Evolutionary conservation across 2,329 filamentous ascomycete genomes (phyloP).

Genomic region (Aureobasidium sp.): DNA sequence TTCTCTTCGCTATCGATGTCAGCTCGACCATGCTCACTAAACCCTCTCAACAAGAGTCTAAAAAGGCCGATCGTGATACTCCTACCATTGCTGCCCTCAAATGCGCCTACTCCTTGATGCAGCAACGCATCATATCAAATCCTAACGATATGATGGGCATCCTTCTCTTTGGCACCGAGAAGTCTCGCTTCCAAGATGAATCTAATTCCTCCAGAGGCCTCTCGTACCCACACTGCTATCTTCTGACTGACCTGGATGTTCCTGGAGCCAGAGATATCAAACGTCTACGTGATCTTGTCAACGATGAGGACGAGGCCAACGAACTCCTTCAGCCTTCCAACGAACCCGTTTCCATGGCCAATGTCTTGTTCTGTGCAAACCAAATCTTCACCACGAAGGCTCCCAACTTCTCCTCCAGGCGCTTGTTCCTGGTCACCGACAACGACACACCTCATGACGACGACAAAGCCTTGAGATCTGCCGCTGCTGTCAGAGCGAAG

Average conservation of each 20-base stretch:
- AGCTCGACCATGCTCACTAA: conserved; percentile 74
- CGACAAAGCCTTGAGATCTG: conserved; percentile 63
- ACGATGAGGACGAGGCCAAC: conserved; percentile 65
- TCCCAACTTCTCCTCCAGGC: conserved; percentile 83
- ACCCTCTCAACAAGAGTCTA: conserved; percentile 56
- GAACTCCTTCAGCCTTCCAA: conserved; percentile 60
- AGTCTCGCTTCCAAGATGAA: conserved; percentile 68
- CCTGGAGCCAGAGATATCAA: conserved; percentile 84
- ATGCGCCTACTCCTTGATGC: conserved; percentile 91
- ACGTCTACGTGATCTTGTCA: conserved; percentile 62
- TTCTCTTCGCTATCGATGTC: conserved; percentile 91
- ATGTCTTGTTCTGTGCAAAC: conserved; percentile 88
- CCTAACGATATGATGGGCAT: conserved; percentile 97
- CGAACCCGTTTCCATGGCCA: conserved; percentile 70
- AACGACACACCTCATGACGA: conserved; percentile 75
- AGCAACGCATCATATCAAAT: conserved; percentile 95
- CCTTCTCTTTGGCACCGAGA: conserved; percentile 79
- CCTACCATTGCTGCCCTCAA: conserved; percentile 78
- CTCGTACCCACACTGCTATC: conserved; percentile 83
- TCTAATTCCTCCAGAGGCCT: conserved; percentile 48
- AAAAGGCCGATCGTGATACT: conserved; percentile 70
- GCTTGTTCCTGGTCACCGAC: conserved; percentile 93
- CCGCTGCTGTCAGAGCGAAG: conserved; percentile 79
- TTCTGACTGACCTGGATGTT: conserved; percentile 79
- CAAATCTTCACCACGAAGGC: conserved; percentile 94